Base-by-base conservation (phyloP, 805 yeast genomes). In the Cyberlindnera mrakii region DNA sequence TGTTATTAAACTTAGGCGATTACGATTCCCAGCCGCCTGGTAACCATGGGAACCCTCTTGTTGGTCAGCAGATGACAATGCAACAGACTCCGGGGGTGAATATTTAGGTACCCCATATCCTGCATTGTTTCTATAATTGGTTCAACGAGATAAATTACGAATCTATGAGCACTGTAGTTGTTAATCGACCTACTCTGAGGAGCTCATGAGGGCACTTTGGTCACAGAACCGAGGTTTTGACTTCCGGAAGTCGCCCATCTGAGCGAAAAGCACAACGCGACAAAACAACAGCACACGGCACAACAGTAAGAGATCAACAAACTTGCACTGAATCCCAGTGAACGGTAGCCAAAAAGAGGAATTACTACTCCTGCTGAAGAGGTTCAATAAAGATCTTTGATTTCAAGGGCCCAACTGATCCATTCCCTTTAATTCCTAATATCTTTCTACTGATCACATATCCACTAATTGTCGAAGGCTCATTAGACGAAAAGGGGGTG, bases 1-100 rank as follows among this genome's bases (percentile, higher is more conserved):
- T 93, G 37, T 70, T 91, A 49, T 71, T 82, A 42, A 83, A 82
- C 51, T 70, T 86, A 49, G 69, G 75, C 39, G 79, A 76, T 44
- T 54, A 54, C 39, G 62, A 58, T 18, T 52, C 51, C 2, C 58
- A 55, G 33, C 50, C 41, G 35, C 40, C 50, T 11, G 27, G 15
- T 41, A 40, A 39, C 46, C 33, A 37, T 40, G 39, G 13, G 42
- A 37, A 37, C 34, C 40, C 40, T 11, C 33, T 30, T 6, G n/a
- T 30, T n/a, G 23, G 19, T 5, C 39, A 40, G 15, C 46, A 40
- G 30, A 38, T 25, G 29, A 36, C 18, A 19, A 39, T 41, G 31
- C 35, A 33, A 14, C 43, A 23, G 30, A 35, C 27, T 10, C 27
- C 27, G 10, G 30, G 35, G 33, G 13, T 33, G 18, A 33, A 33